Conservation (phyloP, 1,284 basidiomycete species). For the Heterobasidion parviporum region DNA sequence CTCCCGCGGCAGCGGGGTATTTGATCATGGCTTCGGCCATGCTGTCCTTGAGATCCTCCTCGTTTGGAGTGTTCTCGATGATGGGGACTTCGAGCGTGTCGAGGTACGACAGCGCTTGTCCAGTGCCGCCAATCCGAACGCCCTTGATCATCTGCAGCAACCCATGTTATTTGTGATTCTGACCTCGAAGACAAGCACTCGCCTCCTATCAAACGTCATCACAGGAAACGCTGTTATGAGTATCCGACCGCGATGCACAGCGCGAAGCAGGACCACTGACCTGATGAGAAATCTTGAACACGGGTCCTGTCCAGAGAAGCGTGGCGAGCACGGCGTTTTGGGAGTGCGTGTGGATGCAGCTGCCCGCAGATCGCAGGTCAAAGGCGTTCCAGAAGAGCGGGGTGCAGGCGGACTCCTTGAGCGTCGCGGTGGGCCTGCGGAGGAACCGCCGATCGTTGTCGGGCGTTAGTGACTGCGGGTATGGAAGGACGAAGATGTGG, state of each 20-base stretch:
- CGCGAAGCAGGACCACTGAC: conserved; percentile 22
- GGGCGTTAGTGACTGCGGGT: conserved; percentile 56
- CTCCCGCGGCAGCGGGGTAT: conserved; percentile 71
- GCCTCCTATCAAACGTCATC: conserved; percentile 8
- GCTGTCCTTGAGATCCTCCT: conserved; percentile 79
- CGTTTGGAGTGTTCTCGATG: conserved; percentile 82
- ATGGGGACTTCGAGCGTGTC: conserved; percentile 83
- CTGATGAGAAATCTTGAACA: conserved; percentile 76
- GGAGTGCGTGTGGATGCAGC: conserved; percentile 84
- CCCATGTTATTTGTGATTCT: too few relatives aligned
- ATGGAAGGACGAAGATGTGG: conserved; percentile 83
- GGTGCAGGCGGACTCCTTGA: conserved; percentile 79
- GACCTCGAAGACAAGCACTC: too few relatives aligned
- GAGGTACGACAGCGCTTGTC: conserved; percentile 66
- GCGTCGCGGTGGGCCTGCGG: conserved; percentile 54
- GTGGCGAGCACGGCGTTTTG: conserved; percentile 85
- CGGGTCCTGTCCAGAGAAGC: conserved; percentile 58
- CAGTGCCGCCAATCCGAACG: conserved; percentile 67
- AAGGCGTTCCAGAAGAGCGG: conserved; percentile 92
- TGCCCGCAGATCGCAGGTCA: conserved; percentile 65
- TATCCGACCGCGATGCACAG: background rate
- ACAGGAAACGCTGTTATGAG: background rate
- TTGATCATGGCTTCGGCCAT: conserved; percentile 78
- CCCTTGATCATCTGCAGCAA: conserved; percentile 77
- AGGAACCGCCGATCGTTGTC: conserved; percentile 66